Evolutionary conservation across 129 eudicot species (phyloP).

Genomic region (Centaurea solstitialis): DNA sequence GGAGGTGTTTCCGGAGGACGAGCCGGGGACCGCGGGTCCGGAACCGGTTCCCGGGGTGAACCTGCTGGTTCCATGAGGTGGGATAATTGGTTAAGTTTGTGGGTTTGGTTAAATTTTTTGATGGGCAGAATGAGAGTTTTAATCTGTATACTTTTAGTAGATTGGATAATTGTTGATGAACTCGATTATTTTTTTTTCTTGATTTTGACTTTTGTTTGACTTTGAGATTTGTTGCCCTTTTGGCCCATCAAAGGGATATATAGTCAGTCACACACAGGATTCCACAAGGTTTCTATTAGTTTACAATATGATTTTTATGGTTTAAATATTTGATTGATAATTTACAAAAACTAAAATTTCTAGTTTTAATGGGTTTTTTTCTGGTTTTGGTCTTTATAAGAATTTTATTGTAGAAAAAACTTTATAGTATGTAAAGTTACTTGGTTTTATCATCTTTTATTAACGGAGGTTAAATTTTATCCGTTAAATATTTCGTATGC

Average conservation of each 20-base stretch:
- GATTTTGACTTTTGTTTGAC: slow-evolving; percentile 20
- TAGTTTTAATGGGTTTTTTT: no score
- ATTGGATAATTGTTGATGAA: slow-evolving; percentile 35
- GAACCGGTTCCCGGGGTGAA: slow-evolving; percentile 43
- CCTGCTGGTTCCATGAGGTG: slow-evolving; percentile 38
- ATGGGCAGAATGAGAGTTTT: slow-evolving; percentile 27
- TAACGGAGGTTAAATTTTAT: no score
- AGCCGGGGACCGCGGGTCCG: slow-evolving; percentile 38
- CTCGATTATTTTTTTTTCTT: slow-evolving; percentile 12
- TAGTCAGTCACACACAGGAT: slow-evolving; percentile 21
- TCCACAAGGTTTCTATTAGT: no score
- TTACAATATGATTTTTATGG: no score
- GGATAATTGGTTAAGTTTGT: slow-evolving; percentile 17
- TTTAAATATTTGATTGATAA: no score
- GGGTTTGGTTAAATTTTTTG: slow-evolving; percentile 22
- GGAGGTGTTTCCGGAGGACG: slow-evolving; percentile 60
- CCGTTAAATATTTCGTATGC: no score
- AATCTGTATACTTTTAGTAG: slow-evolving; percentile 25
- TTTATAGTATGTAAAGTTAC: no score
- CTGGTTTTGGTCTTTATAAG: no score
- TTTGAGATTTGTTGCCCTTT: slow-evolving; percentile 32
- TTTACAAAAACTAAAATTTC: no score
- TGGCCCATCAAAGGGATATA: slow-evolving; percentile 27
- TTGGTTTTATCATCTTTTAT: no score
- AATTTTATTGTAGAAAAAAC: no score